Base-by-base conservation (phyloP, 116 monocot genomes). In the Cymodocea nodosa region DNA sequence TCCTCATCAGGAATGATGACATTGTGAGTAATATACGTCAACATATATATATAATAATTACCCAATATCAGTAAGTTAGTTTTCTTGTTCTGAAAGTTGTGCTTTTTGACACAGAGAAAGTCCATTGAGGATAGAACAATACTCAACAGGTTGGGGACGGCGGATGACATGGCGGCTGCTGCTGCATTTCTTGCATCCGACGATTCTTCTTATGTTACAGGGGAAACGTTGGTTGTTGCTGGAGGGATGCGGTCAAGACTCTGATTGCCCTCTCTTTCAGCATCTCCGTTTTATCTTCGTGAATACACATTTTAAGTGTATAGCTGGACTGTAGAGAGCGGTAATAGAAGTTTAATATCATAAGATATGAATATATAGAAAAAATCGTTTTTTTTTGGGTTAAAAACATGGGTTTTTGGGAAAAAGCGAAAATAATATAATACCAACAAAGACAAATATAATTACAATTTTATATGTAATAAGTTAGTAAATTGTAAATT, bases 111-210 rank as follows among this genome's bases (percentile, higher is more conserved):
- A 74, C 86, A 94, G 94, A 90, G 73, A 55, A 87, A 74, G 49
- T 40, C 24, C 3, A 35, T 90, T 0, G 81, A 81, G 50, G 81
- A 87, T 12, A 66, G 57, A 58, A 90, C 83, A 15, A 49, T 82
- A 56, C 79, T 95, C 16, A 77, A 78, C 52, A 84, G 87, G 71
- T 75, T 95, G 7, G 95, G 95, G 11, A 83, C 83, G 5, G 60
- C 81, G 6, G 79, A 69, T 64, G 95, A 95, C 59, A 95, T 95
- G 77, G 90, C 78, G 23, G 83, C 87, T 36, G 79, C 87, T 13
- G 87, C 85, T 17, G 85, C 87, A 23, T 95, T 95, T 63, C 68
- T 95, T 66, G 95, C 90, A 36, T 95, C 95, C 6, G 83, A 90
- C 52, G 90, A 95, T 68, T 69, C 95, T 20, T 77, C 90, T 40